Evolutionary conservation across 208 protist genomes (phyloP).

Genomic region (Leishmania martiniquensis): DNA sequence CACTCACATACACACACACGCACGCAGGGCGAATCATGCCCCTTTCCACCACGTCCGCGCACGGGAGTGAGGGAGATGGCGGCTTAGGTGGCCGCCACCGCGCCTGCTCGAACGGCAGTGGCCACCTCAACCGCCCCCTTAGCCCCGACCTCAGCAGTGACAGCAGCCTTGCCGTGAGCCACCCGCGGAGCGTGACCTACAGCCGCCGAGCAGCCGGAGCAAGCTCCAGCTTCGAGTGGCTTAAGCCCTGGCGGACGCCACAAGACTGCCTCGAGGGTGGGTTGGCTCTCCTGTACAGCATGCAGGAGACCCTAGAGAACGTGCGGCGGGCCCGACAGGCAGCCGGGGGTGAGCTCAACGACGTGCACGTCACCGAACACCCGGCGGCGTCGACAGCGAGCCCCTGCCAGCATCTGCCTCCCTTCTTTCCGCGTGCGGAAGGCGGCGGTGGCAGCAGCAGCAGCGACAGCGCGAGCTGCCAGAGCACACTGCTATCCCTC

Average conservation of each 20-base stretch:
- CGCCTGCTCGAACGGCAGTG: not conserved
- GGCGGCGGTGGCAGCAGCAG: not conserved
- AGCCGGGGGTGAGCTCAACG: conserved; percentile 37
- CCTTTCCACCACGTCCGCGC: not conserved
- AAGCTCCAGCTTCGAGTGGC: conserved; percentile 25
- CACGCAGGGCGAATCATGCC: not conserved
- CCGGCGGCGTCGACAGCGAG: not conserved
- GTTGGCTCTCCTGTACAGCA: conserved; percentile 42
- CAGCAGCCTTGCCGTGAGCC: not conserved
- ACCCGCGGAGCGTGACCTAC: not conserved
- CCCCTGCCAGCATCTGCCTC: not conserved
- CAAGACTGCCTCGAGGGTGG: conserved; percentile 43
- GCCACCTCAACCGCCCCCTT: not conserved
- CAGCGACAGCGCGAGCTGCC: not conserved
- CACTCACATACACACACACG: not conserved
- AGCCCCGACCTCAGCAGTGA: not conserved
- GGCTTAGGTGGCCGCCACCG: not conserved
- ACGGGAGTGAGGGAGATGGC: not conserved
- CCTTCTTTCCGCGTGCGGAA: not conserved
- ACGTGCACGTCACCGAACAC: not conserved
- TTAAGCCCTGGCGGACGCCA: conserved; percentile 58
- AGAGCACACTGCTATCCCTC: too few relatives aligned
- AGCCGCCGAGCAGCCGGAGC: not conserved
- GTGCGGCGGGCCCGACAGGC: conserved; percentile 32
- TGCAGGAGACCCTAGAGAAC: conserved; percentile 41